These are phyloP conservation scores for Vigna unguiculata DNA, from an alignment of 306 rosid genomes.

Conservation along the genomic window DNA sequence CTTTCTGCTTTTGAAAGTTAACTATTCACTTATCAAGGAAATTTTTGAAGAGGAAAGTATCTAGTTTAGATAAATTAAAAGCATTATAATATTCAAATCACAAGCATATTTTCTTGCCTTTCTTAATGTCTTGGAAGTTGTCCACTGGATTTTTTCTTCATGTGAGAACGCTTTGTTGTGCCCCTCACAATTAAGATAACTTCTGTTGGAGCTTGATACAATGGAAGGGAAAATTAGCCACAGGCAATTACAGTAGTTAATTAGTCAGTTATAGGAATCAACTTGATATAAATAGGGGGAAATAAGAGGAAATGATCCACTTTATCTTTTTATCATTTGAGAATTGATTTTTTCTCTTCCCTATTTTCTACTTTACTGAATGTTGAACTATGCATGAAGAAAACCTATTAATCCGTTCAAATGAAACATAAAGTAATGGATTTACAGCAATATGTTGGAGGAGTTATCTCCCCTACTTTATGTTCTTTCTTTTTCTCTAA, in stretches of 20 bases:
- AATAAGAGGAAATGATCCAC: not conserved
- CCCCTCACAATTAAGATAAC: not conserved
- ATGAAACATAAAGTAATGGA: too few species aligned
- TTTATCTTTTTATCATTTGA: not conserved
- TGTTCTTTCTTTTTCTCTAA: too few species aligned
- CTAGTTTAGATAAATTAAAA: not conserved
- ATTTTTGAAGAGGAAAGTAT: not conserved
- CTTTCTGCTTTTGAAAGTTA: slow-evolving; percentile 8
- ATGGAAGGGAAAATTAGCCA: not conserved
- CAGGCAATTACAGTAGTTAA: too few species aligned
- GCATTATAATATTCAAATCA: slow-evolving; percentile 9
- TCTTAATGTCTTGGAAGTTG: not conserved
- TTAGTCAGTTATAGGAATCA: too few species aligned
- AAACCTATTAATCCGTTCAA: too few species aligned
- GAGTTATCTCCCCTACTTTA: too few species aligned
- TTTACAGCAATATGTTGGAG: too few species aligned
- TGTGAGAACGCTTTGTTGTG: not conserved
- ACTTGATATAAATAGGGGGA: not conserved
- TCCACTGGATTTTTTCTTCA: not conserved
- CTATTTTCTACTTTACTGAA: too few species aligned
- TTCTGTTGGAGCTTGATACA: too few species aligned
- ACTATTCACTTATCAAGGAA: not conserved
- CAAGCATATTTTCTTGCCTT: not conserved
- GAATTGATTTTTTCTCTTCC: too few species aligned
- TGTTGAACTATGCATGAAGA: too few species aligned